These are phyloP conservation scores for Pleurotus ostreatus DNA, from an alignment of 768 basidiomycete species.

Conservation along the genomic window DNA sequence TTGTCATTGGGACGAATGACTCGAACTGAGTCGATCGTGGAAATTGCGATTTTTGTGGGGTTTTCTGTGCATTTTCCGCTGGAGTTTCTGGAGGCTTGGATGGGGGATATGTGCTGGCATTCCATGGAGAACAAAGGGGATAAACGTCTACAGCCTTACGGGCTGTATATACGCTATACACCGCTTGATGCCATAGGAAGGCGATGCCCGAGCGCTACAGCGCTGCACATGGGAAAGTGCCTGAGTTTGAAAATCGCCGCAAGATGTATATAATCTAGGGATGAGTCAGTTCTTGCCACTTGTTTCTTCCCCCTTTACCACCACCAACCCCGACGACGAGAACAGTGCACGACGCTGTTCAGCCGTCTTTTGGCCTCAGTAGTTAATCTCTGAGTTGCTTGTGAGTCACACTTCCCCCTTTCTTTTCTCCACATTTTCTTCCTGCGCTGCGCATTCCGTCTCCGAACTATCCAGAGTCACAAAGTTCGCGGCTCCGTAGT, in stretches of 20 bases:
- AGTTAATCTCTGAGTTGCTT: conserved; percentile 5
- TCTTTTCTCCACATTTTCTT: not conserved
- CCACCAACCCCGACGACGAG: conserved; percentile 1
- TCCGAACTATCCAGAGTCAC: not conserved
- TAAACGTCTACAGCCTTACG: not conserved
- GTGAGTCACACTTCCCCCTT: conserved; percentile 1
- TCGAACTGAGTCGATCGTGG: conserved; percentile 1
- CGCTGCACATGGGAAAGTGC: conserved; percentile 3
- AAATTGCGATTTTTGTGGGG: not conserved
- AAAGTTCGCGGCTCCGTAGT: not conserved
- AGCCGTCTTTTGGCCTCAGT: conserved; percentile 3
- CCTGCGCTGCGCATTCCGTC: not conserved
- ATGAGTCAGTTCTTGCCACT: conserved; percentile 1
- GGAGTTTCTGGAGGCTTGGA: not conserved
- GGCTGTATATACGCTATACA: not conserved
- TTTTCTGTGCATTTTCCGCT: not conserved
- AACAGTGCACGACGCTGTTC: conserved; percentile 4
- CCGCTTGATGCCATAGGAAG: not conserved
- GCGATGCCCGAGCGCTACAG: not conserved
- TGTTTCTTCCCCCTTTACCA: conserved; percentile 1
- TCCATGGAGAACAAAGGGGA: no score
- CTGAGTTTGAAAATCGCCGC: conserved; percentile 4
- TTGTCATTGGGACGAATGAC: not conserved
- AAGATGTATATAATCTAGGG: conserved; percentile 2
- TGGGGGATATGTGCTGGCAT: not conserved